These are phyloP conservation scores for Gliomastix tumulicola DNA, from an alignment of 2,329 filamentous ascomycete species.

Conservation along the genomic window DNA sequence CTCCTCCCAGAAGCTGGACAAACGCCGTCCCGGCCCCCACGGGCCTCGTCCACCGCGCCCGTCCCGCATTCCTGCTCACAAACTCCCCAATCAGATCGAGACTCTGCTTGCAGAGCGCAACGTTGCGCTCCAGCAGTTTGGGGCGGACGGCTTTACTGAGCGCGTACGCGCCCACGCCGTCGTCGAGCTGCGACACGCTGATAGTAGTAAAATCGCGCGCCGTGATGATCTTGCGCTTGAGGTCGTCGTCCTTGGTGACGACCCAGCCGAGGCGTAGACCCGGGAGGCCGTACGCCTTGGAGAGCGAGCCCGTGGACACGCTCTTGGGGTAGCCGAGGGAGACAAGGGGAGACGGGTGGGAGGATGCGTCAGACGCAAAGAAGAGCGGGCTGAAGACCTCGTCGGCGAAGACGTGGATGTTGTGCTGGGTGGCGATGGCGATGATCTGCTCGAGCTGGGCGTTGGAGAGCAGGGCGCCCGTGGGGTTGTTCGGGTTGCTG, in stretches of 20 bases:
- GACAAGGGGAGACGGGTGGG: constrained; percentile 51
- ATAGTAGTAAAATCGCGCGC: constrained; percentile 82
- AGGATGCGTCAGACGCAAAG: constrained; percentile 40
- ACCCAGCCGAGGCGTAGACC: constrained; percentile 82
- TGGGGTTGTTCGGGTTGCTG: constrained; percentile 80
- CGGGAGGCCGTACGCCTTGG: constrained; percentile 77
- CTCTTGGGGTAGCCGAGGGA: constrained; percentile 65
- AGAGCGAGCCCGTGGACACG: constrained; percentile 75
- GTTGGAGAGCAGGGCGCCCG: constrained; percentile 61
- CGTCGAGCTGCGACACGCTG: constrained; percentile 73
- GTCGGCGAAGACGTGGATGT: constrained; percentile 64
- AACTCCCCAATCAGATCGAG: constrained; percentile 60
- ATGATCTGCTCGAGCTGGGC: constrained; percentile 54
- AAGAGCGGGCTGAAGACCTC: constrained; percentile 83
- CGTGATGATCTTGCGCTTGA: constrained; percentile 57
- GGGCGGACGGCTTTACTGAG: constrained; percentile 41
- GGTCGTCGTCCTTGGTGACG: constrained; percentile 52
- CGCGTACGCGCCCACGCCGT: constrained; percentile 70
- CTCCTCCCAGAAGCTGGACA: constrained; percentile 52
- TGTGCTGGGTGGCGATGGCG: constrained; percentile 52
- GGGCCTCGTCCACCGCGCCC: constrained; percentile 66
- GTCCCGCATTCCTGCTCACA: constrained; percentile 54
- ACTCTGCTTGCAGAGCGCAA: constrained; percentile 57
- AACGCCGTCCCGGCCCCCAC: constrained; percentile 76
- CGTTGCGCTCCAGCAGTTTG: constrained; percentile 44